Conservation (phyloP, 140 eudicot species). For the Cichorium intybus region DNA sequence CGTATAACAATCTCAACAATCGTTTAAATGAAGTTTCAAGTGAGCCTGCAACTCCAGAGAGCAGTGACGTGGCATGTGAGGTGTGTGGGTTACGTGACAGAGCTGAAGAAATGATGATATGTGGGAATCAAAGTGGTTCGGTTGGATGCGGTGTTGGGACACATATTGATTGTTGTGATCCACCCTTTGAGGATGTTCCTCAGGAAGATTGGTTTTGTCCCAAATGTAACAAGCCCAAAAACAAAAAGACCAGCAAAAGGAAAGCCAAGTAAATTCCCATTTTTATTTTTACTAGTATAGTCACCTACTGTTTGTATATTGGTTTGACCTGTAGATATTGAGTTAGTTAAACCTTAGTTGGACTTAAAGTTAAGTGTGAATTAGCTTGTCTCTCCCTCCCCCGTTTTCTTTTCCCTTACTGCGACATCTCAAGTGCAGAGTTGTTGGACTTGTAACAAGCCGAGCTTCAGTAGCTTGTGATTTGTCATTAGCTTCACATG, state of each 20-base stretch:
- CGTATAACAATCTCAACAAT: conserved; percentile 42
- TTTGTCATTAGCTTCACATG: neutral
- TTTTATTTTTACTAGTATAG: neutral
- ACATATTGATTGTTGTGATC: conserved; percentile 86
- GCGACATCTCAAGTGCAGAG: neutral
- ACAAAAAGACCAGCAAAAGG: conserved; percentile 29
- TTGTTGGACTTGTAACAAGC: neutral
- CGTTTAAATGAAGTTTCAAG: conserved; percentile 34
- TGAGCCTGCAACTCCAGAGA: conserved; percentile 26
- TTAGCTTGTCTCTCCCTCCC: neutral
- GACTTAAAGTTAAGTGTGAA: neutral
- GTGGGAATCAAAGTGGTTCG: conserved; percentile 71
- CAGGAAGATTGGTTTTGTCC: conserved; percentile 85
- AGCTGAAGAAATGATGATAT: conserved; percentile 84
- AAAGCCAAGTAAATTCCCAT: conserved; percentile 18
- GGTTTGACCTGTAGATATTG: conserved; percentile 22
- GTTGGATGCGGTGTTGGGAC: conserved; percentile 78
- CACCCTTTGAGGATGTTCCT: conserved; percentile 69
- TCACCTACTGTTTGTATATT: conserved; percentile 1
- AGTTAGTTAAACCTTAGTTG: no score
- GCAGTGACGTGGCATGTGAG: conserved; percentile 54
- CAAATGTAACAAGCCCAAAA: conserved; percentile 38
- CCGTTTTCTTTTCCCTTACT: neutral
- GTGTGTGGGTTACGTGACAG: conserved; percentile 66
- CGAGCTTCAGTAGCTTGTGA: no score